Percentiles rank a stretch among this genome's conserved stretches.
Conservation (phyloP, 2,329 filamentous ascomycete genomes). For the Didymella pomorum region DNA sequence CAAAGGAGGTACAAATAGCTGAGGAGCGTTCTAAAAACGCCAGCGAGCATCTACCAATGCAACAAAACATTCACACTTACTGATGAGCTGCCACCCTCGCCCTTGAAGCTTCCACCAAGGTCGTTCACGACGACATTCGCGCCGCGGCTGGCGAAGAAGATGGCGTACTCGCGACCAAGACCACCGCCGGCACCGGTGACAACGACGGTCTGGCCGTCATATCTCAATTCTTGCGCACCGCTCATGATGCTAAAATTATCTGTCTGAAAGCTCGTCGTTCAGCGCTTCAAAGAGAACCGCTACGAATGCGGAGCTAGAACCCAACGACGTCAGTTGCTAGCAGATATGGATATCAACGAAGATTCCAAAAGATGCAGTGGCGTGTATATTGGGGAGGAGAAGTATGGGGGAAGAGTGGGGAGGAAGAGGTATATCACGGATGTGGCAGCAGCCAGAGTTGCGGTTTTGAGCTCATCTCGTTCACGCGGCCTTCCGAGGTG, state of each 20-base stretch:
- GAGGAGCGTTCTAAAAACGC: background rate
- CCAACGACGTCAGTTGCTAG: constrained; percentile 12
- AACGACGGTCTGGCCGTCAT: constrained; percentile 87
- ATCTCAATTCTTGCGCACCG: constrained; percentile 67
- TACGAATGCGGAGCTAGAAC: constrained; percentile 13
- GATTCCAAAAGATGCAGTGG: constrained; percentile 8
- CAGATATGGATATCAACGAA: constrained; percentile 17
- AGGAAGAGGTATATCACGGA: constrained; percentile 5
- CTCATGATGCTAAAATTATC: constrained; percentile 39
- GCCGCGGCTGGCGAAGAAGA: constrained; percentile 90
- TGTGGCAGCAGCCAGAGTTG: constrained; percentile 19
- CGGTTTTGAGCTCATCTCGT: constrained; percentile 20
- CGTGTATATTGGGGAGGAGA: background rate
- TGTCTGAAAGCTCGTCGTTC: background rate
- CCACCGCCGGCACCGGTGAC: constrained; percentile 87
- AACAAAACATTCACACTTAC: constrained; percentile 58
- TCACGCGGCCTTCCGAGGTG: constrained; percentile 22
- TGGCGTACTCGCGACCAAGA: constrained; percentile 80
- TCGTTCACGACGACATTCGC: constrained; percentile 98
- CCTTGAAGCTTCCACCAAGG: constrained; percentile 89
- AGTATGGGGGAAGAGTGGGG: background rate
- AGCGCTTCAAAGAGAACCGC: constrained; percentile 1
- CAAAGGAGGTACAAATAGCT: background rate
- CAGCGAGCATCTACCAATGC: background rate
- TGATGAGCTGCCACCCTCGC: constrained; percentile 86